These are phyloP conservation scores for Floccularia luteovirens DNA, from an alignment of 768 basidiomycete species.

Conservation along the genomic window DNA sequence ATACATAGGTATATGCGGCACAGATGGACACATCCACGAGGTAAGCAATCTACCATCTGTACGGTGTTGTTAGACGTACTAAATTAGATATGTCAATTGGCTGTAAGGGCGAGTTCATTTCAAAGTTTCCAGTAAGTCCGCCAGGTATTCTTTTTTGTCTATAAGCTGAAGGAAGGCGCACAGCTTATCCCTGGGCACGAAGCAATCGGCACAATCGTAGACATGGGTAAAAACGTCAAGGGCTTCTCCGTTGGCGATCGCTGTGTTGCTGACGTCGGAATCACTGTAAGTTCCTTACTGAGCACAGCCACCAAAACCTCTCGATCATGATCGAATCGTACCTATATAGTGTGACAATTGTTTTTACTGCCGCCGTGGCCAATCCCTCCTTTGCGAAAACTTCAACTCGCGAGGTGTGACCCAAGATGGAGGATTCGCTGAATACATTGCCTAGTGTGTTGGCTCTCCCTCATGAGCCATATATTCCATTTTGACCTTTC, in stretches of 20 bases:
- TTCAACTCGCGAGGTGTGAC: constrained; percentile 78
- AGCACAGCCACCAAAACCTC: no score
- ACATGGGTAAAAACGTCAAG: constrained; percentile 74
- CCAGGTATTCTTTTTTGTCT: constrained; percentile 30
- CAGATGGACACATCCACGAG: constrained; percentile 43
- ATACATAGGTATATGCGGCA: constrained; percentile 58
- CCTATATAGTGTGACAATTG: constrained; percentile 83
- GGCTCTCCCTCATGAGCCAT: no score
- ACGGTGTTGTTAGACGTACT: neutral
- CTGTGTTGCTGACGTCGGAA: constrained; percentile 70
- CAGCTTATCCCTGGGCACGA: constrained; percentile 39
- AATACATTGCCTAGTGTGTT: constrained; percentile 77
- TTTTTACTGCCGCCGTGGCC: constrained; percentile 84
- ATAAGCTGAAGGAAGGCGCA: no score
- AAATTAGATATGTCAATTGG: no score
- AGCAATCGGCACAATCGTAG: constrained; percentile 60
- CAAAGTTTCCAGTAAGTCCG: constrained; percentile 61
- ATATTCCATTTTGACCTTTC: no score
- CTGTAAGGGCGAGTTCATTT: constrained; percentile 55
- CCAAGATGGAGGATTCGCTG: constrained; percentile 80
- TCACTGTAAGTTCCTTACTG: constrained; percentile 39
- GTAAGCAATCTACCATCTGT: constrained; percentile 33
- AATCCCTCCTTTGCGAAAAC: constrained; percentile 77
- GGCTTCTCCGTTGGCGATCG: constrained; percentile 75
- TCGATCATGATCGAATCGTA: no score